Evolutionary conservation across 352 stramenopile genomes (phyloP).

Genomic region (Globisporangium emineosum): DNA sequence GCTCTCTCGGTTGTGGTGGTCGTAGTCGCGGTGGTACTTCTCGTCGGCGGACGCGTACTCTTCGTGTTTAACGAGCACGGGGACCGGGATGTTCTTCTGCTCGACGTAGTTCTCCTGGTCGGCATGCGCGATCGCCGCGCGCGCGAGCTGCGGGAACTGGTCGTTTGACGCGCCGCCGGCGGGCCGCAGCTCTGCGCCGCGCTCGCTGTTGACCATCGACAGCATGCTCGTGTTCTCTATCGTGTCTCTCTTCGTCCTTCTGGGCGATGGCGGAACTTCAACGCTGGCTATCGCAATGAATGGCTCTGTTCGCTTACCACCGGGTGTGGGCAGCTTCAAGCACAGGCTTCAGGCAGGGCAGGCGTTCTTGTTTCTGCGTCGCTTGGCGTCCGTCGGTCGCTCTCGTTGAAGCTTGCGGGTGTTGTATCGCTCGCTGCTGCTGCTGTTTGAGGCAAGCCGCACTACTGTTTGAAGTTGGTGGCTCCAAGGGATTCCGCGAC

Average conservation of each 20-base stretch:
- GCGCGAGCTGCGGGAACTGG: constrained; percentile 7
- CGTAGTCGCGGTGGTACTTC: constrained; percentile 20
- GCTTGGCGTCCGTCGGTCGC: background rate
- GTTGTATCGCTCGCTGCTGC: background rate
- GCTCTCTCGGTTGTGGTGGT: background rate
- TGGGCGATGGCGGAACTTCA: constrained; percentile 12
- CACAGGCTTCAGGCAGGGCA: background rate
- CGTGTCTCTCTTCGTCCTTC: constrained; percentile 17
- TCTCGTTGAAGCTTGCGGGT: constrained; percentile 13
- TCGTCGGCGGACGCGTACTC: constrained; percentile 16
- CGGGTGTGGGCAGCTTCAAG: background rate
- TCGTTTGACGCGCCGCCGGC: background rate
- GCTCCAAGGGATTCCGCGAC: constrained; percentile 32
- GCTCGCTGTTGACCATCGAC: constrained; percentile 52
- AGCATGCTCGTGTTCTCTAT: constrained; percentile 30
- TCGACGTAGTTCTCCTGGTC: constrained; percentile 19
- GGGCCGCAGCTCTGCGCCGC: constrained; percentile 9
- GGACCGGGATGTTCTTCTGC: constrained; percentile 14
- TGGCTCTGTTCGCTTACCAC: background rate
- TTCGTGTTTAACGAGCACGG: constrained; percentile 17
- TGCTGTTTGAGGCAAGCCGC: background rate
- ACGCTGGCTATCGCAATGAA: constrained; percentile 7
- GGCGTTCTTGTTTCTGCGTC: background rate
- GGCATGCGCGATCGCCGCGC: constrained; percentile 11
- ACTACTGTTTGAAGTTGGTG: constrained; percentile 81